Percentiles rank a stretch among this genome's conserved stretches.
phyloP scores from a whole-genome alignment of 2,329 filamentous ascomycete genomes.

The Talaromyces sp. region DNA sequence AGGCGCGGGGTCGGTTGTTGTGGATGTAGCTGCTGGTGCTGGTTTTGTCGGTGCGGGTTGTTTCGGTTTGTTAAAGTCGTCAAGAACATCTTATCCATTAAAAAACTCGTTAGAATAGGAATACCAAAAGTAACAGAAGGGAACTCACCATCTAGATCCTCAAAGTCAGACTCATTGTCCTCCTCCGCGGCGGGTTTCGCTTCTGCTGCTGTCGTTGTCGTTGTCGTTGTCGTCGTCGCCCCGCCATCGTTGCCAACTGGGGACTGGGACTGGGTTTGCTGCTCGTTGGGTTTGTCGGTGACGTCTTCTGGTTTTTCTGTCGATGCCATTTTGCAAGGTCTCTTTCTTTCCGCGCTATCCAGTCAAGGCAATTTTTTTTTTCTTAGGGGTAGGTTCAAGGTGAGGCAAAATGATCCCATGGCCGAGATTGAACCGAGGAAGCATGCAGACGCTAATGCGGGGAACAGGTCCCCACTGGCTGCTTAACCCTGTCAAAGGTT shows the following conservation, averaged over 20 bases:
- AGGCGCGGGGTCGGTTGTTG: conserved; percentile 12
- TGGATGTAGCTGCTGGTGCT: conserved; percentile 19
- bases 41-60: conserved; percentile 19
- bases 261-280: neutral
- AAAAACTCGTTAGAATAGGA: neutral
- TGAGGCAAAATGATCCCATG: neutral
- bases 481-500: too few species aligned
- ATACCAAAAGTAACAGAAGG: too few species aligned
- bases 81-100: conserved; percentile 65
- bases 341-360: neutral
- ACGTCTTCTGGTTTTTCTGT: conserved; percentile 3
- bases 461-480: neutral
- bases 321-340: neutral
- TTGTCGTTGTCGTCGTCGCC: conserved; percentile 2
- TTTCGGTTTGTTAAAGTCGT: conserved; percentile 72
- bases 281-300: conserved; percentile 2
- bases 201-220: conserved; percentile 31
- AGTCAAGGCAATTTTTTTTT: neutral
- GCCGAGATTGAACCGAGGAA: neutral
- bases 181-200: conserved; percentile 22
- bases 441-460: neutral
- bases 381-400: neutral
- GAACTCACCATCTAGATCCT: conserved; percentile 77
- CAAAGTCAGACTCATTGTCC: conserved; percentile 85
- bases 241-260: neutral